phyloP scores from a whole-genome alignment of 495 filamentous ascomycete genomes.

The Talaromyces stipitatus region DNA sequence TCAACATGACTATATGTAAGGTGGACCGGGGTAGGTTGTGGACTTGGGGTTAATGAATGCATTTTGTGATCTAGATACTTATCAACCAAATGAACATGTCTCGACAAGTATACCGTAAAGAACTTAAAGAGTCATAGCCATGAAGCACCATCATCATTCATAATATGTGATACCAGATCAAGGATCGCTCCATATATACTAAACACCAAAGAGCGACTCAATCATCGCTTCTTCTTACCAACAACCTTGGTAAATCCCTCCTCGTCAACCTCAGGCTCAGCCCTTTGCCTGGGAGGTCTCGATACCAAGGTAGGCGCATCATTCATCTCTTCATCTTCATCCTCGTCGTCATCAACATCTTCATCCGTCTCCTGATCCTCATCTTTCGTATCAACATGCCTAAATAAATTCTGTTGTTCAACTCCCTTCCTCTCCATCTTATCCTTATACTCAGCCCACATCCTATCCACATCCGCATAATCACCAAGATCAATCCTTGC shows the following conservation, averaged over 20 bases:
- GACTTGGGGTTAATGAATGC: no score
- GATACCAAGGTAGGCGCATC: constrained; percentile 6
- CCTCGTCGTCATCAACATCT: constrained; percentile 36
- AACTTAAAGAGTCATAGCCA: no score
- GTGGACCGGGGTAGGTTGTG: no score
- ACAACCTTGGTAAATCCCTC: constrained; percentile 91
- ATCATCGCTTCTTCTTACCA: constrained; percentile 54
- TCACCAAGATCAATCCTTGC: constrained; percentile 53
- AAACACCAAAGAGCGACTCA: background rate
- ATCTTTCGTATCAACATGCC: constrained; percentile 45
- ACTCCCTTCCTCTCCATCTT: constrained; percentile 45
- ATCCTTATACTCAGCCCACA: constrained; percentile 59
- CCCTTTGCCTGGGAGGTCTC: constrained; percentile 49
- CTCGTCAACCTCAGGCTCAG: constrained; percentile 75
- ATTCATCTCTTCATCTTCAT: constrained; percentile 40
- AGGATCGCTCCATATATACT: background rate
- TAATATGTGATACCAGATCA: background rate
- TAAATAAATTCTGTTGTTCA: constrained; percentile 44
- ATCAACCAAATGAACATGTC: no score
- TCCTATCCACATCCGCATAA: constrained; percentile 57
- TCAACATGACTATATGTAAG: no score
- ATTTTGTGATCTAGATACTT: no score
- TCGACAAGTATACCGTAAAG: no score
- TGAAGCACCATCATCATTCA: background rate
- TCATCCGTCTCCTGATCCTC: constrained; percentile 32